Base-by-base conservation (phyloP, 2,329 filamentous ascomycete genomes). In the Sarocladium strictum region DNA sequence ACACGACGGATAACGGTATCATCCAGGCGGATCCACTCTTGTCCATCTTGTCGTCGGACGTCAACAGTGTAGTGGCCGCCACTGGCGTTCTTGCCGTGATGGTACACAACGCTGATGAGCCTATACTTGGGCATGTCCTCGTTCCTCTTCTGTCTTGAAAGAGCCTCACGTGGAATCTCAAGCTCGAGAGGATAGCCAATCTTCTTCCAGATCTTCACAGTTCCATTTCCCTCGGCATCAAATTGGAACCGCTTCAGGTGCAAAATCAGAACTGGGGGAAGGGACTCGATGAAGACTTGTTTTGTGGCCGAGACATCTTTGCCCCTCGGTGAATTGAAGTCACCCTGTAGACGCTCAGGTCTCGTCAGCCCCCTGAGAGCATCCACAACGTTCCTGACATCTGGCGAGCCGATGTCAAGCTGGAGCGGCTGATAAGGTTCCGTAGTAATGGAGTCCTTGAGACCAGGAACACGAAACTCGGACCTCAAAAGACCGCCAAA, bases 51-150 rank as follows among this genome's bases (percentile, higher is more conserved):
- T 53, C 94, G 87, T 56, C 92, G 85, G 38, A 97, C 87, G 68
- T 99, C 94, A n/a, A 95, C 93, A 1, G 94, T 99, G 70, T 99
- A 99, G 69, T 99, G 94, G 3, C 94, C 94, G 53, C 90, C 92
- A 59, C 89, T 95, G 33, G 94, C 94, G 63, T 95, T 96, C 76
- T 96, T 97, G 57, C 94, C 94, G 63, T 99, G 94, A 65, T 99
- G 94, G 67, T 99, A 99, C 21, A 99, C 91, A 27, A 96, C 94
- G 19, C 87, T 89, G 58, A 86, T 94, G 14, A 99, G 81, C 51
- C 84, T 85, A 70, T 97, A 99, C 66, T 86, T 89, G 3, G 92
- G 91, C 57, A 89, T 76, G 1, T 84, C 83, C 41, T 86, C 85
- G 59, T 86, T 84, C 43, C 79, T 78, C 67, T 85, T 87, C 64